Base-by-base conservation (phyloP, 164 flowering plant species). In the Dillenia turbinata region DNA sequence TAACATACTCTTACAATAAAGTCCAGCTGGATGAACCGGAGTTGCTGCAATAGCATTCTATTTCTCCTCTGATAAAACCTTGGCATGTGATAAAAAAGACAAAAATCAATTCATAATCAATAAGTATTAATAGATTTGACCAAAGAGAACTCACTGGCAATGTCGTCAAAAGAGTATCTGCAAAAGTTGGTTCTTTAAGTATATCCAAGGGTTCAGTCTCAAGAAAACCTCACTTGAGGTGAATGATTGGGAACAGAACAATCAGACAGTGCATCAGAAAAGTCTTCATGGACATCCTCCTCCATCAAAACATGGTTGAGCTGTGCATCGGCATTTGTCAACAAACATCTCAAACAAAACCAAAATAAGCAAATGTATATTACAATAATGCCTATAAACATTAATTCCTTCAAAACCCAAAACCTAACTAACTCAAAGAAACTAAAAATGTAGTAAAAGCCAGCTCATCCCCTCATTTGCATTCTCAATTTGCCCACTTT, bases 21-120 rank as follows among this genome's bases (percentile, higher is more conserved):
- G 71, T 19, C 92, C 99, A 16, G 84, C 85, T 6, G 97, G 96
- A 73, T 94, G 99, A 44, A 97, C 99, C n/a, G 97, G 99, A 74
- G 87, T 83, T 49, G 99, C 89, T 47, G 95, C 96, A 56, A 94
- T 75, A 51, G 78, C 74, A 67, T 77, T 75, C 65, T 94, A 97
- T 75, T 94, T 92, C 71, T 86, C 92, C 78, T 80, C 87, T 5
- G 97, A 69, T 49, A 94, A 69, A 64, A 94, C 97, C 99, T 94
- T 33, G 40, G 40, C 40, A 33, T 5, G 60, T 44, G 40, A 22
- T n/a, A 12, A 49, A 45, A 9, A 15, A 61, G 43, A 53, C 5
- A 56, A 51, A 52, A 44, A 17, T 3, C 12, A 12, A 47, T 12
- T 26, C 8, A 15, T 10, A 40, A 9, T 3, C 8, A 26, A n/a